A percentile compares a stretch with the other conserved stretches of the same genome.
phyloP scores from a whole-genome alignment of 768 basidiomycete genomes.

The Lanmaoa pseudosensibilis region DNA sequence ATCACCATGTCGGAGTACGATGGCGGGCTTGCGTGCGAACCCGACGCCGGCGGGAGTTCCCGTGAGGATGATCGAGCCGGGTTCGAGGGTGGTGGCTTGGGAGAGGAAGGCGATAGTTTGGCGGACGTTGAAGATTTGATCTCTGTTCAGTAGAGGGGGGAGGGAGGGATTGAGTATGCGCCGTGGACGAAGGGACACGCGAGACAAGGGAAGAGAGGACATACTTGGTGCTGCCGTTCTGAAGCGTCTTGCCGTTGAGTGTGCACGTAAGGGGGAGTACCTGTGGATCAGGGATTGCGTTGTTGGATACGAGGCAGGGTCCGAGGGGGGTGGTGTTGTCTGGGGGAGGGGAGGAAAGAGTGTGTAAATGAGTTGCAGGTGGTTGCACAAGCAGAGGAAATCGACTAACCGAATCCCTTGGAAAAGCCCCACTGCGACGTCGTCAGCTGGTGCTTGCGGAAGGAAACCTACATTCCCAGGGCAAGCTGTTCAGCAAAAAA shows the following conservation, averaged over 20 bases:
- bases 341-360: not conserved
- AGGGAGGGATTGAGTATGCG: not conserved
- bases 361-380: not conserved
- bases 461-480: conserved; percentile 49
- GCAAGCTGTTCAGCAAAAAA: not conserved
- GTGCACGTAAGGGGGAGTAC: conserved; percentile 58
- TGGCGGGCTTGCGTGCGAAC: conserved; percentile 67
- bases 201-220: not conserved
- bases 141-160: conserved; percentile 39
- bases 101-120: conserved; percentile 80
- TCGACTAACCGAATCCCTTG: conserved; percentile 71
- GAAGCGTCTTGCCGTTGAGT: conserved; percentile 66
- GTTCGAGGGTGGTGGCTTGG: conserved; percentile 79
- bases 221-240: conserved; percentile 78
- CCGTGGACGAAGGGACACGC: not conserved
- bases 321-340: conserved; percentile 63
- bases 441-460: conserved; percentile 78
- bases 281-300: conserved; percentile 65
- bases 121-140: conserved; percentile 79
- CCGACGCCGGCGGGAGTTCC: conserved; percentile 84
- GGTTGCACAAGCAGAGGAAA: not conserved
- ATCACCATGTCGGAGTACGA: conserved; percentile 75
- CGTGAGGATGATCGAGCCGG: conserved; percentile 81
- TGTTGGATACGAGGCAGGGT: conserved; percentile 73
- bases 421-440: conserved; percentile 88